Evolutionary conservation across 1,139 yeast genomes (phyloP).

Genomic region (Lizanozyma gosingica): DNA sequence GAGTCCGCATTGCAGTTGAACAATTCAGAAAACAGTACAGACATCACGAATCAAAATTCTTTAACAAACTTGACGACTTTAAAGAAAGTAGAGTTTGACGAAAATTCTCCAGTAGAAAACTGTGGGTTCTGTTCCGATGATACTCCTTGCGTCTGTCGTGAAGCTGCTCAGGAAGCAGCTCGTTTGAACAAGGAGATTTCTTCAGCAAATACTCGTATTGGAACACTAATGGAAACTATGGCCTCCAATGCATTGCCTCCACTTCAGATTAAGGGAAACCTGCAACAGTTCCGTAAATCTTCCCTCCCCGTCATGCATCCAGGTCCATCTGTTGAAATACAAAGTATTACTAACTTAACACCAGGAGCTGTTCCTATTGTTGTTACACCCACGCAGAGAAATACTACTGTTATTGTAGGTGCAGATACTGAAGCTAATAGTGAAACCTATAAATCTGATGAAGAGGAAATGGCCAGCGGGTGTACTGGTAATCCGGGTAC

Average conservation of each 20-base stretch:
- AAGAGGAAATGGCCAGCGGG: constrained; percentile 21
- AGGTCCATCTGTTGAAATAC: constrained; percentile 50
- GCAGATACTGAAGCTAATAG: constrained; percentile 4
- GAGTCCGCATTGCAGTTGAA: constrained; percentile 3
- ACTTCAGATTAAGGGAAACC: constrained; percentile 18
- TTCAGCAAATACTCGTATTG: not conserved
- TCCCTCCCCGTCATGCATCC: constrained; percentile 54
- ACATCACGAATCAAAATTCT: constrained; percentile 9
- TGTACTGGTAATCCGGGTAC: constrained; percentile 89
- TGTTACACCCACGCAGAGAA: constrained; percentile 16
- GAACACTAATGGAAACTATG: not conserved
- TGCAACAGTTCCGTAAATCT: constrained; percentile 15
- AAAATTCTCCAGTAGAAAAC: constrained; percentile 54
- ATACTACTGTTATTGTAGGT: constrained; percentile 5
- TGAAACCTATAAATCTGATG: constrained; percentile 2
- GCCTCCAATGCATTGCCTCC: constrained; percentile 25
- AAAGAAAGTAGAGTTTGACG: constrained; percentile 19
- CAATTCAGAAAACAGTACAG: constrained; percentile 4
- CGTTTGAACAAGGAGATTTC: constrained; percentile 16
- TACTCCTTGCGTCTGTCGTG: constrained; percentile 88
- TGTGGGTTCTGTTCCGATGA: constrained; percentile 94
- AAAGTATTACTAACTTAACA: constrained; percentile 35
- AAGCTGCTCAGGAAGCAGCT: constrained; percentile 59
- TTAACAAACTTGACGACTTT: constrained; percentile 9
- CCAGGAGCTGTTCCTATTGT: constrained; percentile 36